Base-by-base conservation (phyloP, 345 rosid species). In the Brassica incana region DNA sequence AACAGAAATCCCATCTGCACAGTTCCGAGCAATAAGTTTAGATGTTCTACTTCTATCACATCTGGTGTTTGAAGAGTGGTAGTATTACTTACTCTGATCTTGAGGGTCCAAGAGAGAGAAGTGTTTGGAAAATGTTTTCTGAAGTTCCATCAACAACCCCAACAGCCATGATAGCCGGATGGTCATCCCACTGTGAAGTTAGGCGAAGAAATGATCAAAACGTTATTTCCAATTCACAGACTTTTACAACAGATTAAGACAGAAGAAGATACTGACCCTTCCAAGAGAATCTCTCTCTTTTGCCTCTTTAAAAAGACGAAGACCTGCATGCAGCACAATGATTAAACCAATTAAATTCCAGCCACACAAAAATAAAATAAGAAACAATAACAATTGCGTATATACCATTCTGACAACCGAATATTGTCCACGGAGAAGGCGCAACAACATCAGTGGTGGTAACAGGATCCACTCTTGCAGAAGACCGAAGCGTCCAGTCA, bases 101-200 rank as follows among this genome's bases (percentile, higher is more conserved):
- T 75, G 97, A 90, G 33, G 93, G 88, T 86, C 97, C 98, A 80
- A 94, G 98, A 79, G 98, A 94, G 87, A 94, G 87, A 30, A 94
- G 94, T 12, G 94, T 91, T 71, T 92, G 93, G 83, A 94, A 94
- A 84, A 94, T 87, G 73, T 90, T 90, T 87, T 94, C 98, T 20
- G 98, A 92, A 40, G 97, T 88, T 78, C 95, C 97, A 72, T 91
- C 97, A 75, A 91, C 88, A 73, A 92, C 92, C n/a, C 97, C 97
- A 73, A 94, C 97, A 59, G 97, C 97, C 98, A 94, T 94, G 81
- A 92, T 88, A 72, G 97, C 98, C 75, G 98, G 97, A 88, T 94
- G 97, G 84, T 92, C 98, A 65, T 90, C 93, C 98, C 98, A 92
- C 95, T 92, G 79, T 8, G 20, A 58, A 45, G 72, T 56, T 20